Base-by-base conservation (phyloP, 2,329 filamentous ascomycete genomes). In the Talaromyces sp. region DNA sequence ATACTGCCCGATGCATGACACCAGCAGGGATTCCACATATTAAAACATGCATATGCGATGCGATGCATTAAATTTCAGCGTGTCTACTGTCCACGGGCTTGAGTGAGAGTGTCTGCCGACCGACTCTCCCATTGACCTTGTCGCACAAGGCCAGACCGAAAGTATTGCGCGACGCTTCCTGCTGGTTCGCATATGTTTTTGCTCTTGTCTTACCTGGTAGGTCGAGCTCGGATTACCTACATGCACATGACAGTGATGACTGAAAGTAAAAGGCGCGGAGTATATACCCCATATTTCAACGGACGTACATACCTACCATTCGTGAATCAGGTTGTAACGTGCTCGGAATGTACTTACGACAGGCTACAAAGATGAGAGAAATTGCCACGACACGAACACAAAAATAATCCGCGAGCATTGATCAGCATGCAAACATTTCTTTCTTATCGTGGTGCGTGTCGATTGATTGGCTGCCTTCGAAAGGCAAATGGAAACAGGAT, bases 211-310 rank as follows among this genome's bases (percentile, higher is more conserved):
- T 19, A 52, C 19, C 43, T 22, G 10, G 49, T n/a, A 52, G 49
- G 16, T 52, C 50, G 50, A 54, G 50, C 31, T 54, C 31, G 50
- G 50, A 37, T 31, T 54, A 37, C 52, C 39, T 27, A 27, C 27
- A 31, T 31, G 7, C 35, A 35, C 50, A 33, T 33, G 31, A 54
- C 50, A 16, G 27, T 31, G 27, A 31, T n/a, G 24, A 33, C 33
- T 24, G 19, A 39, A 56, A 39, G 4, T 14, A 37, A 37, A 13
- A 35, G n/a, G 31, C 9, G 9, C 19, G 52, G 52, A 39, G 52
- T 13, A 39, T 52, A 35, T 56, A 56, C 52, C 33, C 52, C 52
- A 39, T 56, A 16, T 56, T 37, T 56, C 52, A 56, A 56, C 52
- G 52, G 31, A 54, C 35, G 3, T 19, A 50, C 27, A 16, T n/a